These are phyloP conservation scores for Kazachstania africana DNA, from an alignment of 805 yeast genomes.

Conservation along the genomic window DNA sequence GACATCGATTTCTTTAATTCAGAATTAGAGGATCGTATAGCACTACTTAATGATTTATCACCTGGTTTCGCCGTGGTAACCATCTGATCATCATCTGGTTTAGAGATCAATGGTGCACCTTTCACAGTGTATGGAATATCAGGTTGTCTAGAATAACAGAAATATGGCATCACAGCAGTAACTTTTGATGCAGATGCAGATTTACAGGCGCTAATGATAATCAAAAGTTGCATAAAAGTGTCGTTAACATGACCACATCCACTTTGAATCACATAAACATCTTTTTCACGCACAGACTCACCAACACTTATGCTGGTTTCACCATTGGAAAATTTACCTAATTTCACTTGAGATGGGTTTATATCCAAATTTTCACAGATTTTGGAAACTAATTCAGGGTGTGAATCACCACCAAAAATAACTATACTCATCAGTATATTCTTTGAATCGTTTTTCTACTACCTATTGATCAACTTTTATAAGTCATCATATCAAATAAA, in stretches of 20 bases:
- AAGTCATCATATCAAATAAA: too few species aligned
- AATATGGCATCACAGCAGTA: conserved; percentile 84
- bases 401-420: conserved; percentile 84
- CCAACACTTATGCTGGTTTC: conserved; percentile 80
- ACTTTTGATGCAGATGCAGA: conserved; percentile 82
- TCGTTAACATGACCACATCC: conserved; percentile 88
- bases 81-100: conserved; percentile 15
- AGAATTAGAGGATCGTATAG: conserved; percentile 13
- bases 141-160: conserved; percentile 93
- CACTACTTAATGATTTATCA: conserved; percentile 11
- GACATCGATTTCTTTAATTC: too few species aligned
- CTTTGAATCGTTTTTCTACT: too few species aligned
- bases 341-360: conserved; percentile 52
- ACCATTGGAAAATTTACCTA: conserved; percentile 74
- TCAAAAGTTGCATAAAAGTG: conserved; percentile 67
- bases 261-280: conserved; percentile 78
- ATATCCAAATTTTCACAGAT: conserved; percentile 74
- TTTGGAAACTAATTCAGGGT: conserved; percentile 60
- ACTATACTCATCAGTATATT: conserved; percentile 40
- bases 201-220: conserved; percentile 85
- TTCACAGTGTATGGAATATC: conserved; percentile 74
- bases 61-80: conserved; percentile 18
- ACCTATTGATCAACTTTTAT: neutral
- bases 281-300: conserved; percentile 91
- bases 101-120: conserved; percentile 54